phyloP scores from a whole-genome alignment of 257 asterid genomes.

The Galeopsis tetrahit region DNA sequence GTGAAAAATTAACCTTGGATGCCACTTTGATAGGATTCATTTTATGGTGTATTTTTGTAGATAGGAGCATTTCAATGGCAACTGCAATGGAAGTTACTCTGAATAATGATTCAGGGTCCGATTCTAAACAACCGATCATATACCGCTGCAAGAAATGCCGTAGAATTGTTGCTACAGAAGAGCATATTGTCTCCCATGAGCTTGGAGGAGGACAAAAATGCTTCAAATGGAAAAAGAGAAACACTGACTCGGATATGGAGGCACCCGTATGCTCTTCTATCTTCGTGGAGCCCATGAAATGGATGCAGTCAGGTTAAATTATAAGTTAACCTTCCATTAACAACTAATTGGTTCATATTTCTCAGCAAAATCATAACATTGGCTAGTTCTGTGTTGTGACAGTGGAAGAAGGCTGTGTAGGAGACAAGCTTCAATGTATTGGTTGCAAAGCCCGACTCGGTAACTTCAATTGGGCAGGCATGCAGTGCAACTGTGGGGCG shows the following conservation, averaged over 20 bases:
- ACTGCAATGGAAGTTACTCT: slow-evolving; percentile 41
- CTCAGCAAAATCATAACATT: slow-evolving; percentile 20
- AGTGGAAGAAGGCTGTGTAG: slow-evolving; percentile 81
- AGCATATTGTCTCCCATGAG: slow-evolving; percentile 64
- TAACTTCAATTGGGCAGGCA: slow-evolving; percentile 89
- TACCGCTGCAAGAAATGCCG: slow-evolving; percentile 97
- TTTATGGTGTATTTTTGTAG: slow-evolving; percentile 24
- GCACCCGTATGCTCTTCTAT: slow-evolving; percentile 78
- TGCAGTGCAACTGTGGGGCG: slow-evolving; percentile 94
- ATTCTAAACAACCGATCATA: slow-evolving; percentile 53
- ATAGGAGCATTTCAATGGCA: slow-evolving; percentile 21
- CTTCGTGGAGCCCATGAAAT: slow-evolving; percentile 94
- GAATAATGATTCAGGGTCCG: slow-evolving; percentile 37
- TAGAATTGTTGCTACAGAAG: slow-evolving; percentile 81
- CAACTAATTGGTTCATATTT: not conserved
- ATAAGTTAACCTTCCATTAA: not conserved
- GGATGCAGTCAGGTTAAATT: slow-evolving; percentile 82
- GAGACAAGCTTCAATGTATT: slow-evolving; percentile 75
- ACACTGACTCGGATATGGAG: slow-evolving; percentile 33
- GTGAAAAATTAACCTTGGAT: not conserved
- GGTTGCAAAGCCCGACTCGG: slow-evolving; percentile 91
- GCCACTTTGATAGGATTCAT: not conserved
- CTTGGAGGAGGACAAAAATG: slow-evolving; percentile 75
- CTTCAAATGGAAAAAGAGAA: slow-evolving; percentile 76
- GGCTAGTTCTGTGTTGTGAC: slow-evolving; percentile 28